Base-by-base conservation (phyloP, 352 stramenopile genomes). In the Pythium biforme region DNA sequence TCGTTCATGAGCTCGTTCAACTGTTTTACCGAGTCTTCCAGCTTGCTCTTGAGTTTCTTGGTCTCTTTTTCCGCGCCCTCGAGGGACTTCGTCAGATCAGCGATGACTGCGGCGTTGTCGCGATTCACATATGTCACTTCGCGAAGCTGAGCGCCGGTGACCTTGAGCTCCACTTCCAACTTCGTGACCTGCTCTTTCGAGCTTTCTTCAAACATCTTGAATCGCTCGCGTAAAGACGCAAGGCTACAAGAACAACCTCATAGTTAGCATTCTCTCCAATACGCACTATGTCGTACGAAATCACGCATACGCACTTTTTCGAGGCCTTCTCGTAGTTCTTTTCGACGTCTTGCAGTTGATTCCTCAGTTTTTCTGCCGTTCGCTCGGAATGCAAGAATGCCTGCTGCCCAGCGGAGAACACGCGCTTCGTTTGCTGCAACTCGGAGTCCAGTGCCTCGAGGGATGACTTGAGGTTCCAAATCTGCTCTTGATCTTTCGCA, bases 161-260 rank as follows among this genome's bases (percentile, higher is more conserved):
- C 82, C 37, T 89, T 90, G 41, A 94, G 69, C 68, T 94, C 83
- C n/a, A 92, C 79, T 40, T 92, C 83, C 0, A 94, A 68, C 48
- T 89, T 91, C 0, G 76, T 88, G n/a, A 90, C 76, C 48, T 92
- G 83, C 14, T 91, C 83, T 54, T 90, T 92, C 4, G 83, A 77
- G 41, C 60, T 86, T 22, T 88, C 70, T 23, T 94, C 85, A 54
- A 89, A 89, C 53, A 90, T 67, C 48, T 90, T 92, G 64, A 87
- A 91, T 14, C 81, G 78, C 45, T 92, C 80, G 20, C 76, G 81
- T 27, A 92, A 64, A 1, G 79, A 86, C 15, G 72, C 40, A 47
- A 92, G 59, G 59, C 84, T 94, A 55, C 55, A 48, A 46, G 31
- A 19, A 52, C 15, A 51, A 46, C 14, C 1, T 11, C 4, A 17